A percentile compares a stretch with the other conserved stretches of the same genome.
Conservation (phyloP, 2,329 filamentous ascomycete genomes). For the Claviceps maximensis region DNA sequence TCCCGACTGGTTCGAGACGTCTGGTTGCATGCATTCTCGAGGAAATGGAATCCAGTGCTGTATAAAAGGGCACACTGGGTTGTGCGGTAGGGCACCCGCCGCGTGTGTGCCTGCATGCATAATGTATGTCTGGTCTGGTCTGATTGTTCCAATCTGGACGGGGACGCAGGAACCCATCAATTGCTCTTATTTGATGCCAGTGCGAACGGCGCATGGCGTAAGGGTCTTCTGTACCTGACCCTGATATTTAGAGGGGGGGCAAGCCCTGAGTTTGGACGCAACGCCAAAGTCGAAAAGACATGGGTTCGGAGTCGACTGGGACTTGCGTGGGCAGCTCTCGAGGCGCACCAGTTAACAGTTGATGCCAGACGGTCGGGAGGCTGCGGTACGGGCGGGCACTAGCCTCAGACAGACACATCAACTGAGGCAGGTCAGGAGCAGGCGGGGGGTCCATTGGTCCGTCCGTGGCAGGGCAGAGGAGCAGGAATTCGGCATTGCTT, state of each 20-base stretch:
- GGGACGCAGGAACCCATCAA: not conserved
- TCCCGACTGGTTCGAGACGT: not conserved
- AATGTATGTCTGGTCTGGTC: not conserved
- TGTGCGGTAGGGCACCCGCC: not conserved
- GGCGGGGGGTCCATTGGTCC: no score
- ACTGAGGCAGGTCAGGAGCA: no score
- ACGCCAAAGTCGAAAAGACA: not conserved
- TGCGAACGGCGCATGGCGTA: not conserved
- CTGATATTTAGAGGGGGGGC: not conserved
- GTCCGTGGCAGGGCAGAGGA: no score
- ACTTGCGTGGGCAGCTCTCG: not conserved
- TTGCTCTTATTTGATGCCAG: not conserved
- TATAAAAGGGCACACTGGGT: not conserved
- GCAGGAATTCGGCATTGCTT: no score
- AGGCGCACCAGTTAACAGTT: no score
- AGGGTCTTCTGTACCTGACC: not conserved
- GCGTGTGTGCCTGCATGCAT: not conserved
- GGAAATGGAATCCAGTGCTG: not conserved
- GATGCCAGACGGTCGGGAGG: not conserved
- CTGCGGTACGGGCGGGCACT: not conserved
- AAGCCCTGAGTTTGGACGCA: not conserved
- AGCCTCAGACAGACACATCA: not conserved
- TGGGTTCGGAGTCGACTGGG: no score
- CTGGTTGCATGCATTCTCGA: not conserved
- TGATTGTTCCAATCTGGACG: not conserved